Base-by-base conservation (phyloP, 768 basidiomycete genomes). In the Termitomyces titanicus region DNA sequence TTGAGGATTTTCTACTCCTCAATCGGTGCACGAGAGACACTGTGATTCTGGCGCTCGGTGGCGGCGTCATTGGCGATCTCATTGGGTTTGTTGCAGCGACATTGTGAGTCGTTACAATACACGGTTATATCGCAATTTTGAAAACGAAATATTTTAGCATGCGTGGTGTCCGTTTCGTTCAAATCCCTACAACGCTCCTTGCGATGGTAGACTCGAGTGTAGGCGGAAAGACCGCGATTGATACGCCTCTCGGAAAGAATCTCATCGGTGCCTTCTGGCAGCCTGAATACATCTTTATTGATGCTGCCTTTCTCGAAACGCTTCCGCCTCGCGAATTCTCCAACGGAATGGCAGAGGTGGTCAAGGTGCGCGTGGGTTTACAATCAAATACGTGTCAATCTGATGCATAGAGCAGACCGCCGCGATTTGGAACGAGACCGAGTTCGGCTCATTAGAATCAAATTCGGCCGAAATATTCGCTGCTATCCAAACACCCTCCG, bases 161-260 rank as follows among this genome's bases (percentile, higher is more conserved):
- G 97, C 89, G 97, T 51, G 97, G 97, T 7, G 84, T 98, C 22
- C 90, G 89, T 53, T 91, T 96, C 72, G 87, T 92, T 20, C 97
- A 99, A 74, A 91, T 99, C 53, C 97, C 97, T 0, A 98, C 97
- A 0, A 97, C 95, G 0, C 78, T 99, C 2, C 81, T 99, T 55
- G 94, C 95, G 6, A 99, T 99, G 97, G 97, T 99, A 22, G 97
- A 99, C 72, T 98, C 95, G 0, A 88, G 92, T 57, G 87, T 99
- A 42, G 97, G 97, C 5, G 96, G 97, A 34, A 99, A 98, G 78
- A 99, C 97, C 0, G 96, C 97, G n/a, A 94, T 98, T 58, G 97
- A 99, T 68, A 98, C 96, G 0, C 94, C 93, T 2, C 92, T 94
- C 60, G 97, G 97, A 53, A 99, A 99, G 76, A 99, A 99, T 72